phyloP scores from a whole-genome alignment of 2,329 filamentous ascomycete species.

The Pseudocercospora crystallina region DNA sequence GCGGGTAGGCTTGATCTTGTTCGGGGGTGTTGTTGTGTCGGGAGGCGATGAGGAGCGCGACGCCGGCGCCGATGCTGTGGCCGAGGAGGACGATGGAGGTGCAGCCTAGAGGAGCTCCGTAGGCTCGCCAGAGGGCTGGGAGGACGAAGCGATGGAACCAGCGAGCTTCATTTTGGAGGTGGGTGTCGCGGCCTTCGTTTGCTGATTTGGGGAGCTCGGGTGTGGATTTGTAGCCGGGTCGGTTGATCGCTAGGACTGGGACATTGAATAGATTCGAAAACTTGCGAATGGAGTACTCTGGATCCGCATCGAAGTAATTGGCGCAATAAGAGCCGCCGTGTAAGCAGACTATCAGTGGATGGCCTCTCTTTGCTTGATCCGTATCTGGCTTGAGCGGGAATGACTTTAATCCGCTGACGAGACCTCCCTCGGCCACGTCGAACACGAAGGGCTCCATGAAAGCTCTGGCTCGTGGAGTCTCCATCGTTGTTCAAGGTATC shows the following conservation, averaged over 20 bases:
- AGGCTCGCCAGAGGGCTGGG: conserved; percentile 11
- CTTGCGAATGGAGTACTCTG: conserved; percentile 11
- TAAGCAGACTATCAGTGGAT: conserved; percentile 13
- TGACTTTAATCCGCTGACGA: conserved; percentile 14
- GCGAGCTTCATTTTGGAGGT: conserved; percentile 12
- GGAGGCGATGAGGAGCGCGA: conserved; percentile 8
- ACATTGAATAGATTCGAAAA: conserved; percentile 6
- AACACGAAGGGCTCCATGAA: conserved; percentile 16
- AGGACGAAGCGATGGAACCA: conserved; percentile 16
- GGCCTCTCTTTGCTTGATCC: conserved; percentile 5
- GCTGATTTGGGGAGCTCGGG: conserved; percentile 11
- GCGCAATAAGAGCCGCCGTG: conserved; percentile 10
- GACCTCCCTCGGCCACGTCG: conserved; percentile 11
- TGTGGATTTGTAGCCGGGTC: conserved; percentile 15
- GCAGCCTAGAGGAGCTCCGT: conserved; percentile 8
- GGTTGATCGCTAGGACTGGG: conserved; percentile 13
- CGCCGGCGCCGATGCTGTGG: conserved; percentile 9
- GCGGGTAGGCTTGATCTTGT: conserved; percentile 4
- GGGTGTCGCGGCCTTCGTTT: conserved; percentile 13
- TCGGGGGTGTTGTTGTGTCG: conserved; percentile 5
- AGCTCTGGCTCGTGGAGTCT: background rate
- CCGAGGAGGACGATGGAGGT: conserved; percentile 13
- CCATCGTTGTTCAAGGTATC: background rate
- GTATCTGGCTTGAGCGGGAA: conserved; percentile 10
- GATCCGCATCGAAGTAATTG: conserved; percentile 14